Conservation (phyloP, 2,329 filamentous ascomycete genomes). For the Colletotrichum neosansevieriae region DNA sequence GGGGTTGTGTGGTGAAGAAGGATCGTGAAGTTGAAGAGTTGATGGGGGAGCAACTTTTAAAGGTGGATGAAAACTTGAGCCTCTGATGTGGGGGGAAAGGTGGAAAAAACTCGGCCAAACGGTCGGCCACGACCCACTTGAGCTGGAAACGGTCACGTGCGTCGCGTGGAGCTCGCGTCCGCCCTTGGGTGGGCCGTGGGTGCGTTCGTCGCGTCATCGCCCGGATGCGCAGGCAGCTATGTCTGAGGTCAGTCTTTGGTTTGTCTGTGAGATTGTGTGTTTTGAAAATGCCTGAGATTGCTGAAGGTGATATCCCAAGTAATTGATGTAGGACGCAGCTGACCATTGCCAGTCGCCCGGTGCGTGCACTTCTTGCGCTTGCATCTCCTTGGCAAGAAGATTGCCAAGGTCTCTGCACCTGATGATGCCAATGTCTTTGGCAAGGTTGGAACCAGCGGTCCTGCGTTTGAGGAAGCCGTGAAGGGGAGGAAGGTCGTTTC, state of each 20-base stretch:
- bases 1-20: constrained; percentile 31
- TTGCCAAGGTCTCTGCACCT: constrained; percentile 76
- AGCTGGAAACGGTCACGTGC: constrained; percentile 45
- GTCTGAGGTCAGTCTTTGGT: background rate
- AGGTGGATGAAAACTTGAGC: constrained; percentile 39
- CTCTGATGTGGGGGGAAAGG: constrained; percentile 38
- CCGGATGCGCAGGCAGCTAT: background rate
- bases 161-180: constrained; percentile 39
- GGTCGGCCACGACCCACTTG: constrained; percentile 39
- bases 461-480: constrained; percentile 79
- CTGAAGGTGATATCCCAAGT: constrained; percentile 60
- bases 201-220: constrained; percentile 16
- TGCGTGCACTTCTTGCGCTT: constrained; percentile 87
- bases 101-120: constrained; percentile 37
- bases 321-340: background rate
- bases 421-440: constrained; percentile 91
- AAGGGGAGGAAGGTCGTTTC: constrained; percentile 77
- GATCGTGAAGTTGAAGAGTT: constrained; percentile 27
- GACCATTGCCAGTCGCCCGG: constrained; percentile 73
- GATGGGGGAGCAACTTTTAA: constrained; percentile 43
- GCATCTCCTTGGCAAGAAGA: constrained; percentile 85
- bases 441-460: constrained; percentile 85
- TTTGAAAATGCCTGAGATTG: constrained; percentile 70
- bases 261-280: background rate
- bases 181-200: background rate